These are phyloP conservation scores for Sphaerosporella brunnea DNA, from an alignment of 495 filamentous ascomycete species.

Conservation along the genomic window DNA sequence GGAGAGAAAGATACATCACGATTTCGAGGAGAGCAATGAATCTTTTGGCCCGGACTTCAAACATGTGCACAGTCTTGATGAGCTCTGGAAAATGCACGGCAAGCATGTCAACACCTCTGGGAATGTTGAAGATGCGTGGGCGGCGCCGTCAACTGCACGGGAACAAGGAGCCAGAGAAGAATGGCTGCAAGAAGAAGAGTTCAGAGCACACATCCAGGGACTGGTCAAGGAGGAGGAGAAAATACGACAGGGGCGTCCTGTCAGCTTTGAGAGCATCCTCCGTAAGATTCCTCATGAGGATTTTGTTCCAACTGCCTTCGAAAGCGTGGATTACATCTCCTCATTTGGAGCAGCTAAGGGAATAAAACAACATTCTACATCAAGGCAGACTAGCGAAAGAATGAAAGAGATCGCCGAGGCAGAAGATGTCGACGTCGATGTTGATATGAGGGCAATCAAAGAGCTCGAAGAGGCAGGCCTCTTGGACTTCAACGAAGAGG, in stretches of 20 bases:
- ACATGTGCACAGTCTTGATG: slow-evolving; percentile 71
- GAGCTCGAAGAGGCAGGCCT: no score
- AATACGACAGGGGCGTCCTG: not conserved
- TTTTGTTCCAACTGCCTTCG: slow-evolving; percentile 24
- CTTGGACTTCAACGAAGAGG: not conserved
- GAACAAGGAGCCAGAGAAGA: not conserved
- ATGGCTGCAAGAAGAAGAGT: not conserved
- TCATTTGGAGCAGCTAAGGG: no score
- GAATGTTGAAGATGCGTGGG: not conserved
- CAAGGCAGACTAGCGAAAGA: no score
- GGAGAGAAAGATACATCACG: slow-evolving; percentile 62
- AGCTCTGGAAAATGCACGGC: slow-evolving; percentile 58
- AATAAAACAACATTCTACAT: no score
- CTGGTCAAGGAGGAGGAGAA: not conserved
- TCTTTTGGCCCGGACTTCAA: slow-evolving; percentile 51
- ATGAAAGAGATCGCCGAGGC: no score
- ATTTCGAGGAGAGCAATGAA: slow-evolving; percentile 61
- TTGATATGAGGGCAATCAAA: no score
- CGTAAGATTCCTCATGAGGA: not conserved
- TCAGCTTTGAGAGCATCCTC: not conserved
- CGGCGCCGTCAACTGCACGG: not conserved
- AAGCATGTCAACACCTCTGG: not conserved
- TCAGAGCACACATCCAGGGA: not conserved
- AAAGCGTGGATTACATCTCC: not conserved
- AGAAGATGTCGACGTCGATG: not conserved